Evolutionary conservation across 2,329 filamentous ascomycete genomes (phyloP), one percentile per base, ranked within the genome.

Genomic region (Chrysoporthe cubensis): DNA sequence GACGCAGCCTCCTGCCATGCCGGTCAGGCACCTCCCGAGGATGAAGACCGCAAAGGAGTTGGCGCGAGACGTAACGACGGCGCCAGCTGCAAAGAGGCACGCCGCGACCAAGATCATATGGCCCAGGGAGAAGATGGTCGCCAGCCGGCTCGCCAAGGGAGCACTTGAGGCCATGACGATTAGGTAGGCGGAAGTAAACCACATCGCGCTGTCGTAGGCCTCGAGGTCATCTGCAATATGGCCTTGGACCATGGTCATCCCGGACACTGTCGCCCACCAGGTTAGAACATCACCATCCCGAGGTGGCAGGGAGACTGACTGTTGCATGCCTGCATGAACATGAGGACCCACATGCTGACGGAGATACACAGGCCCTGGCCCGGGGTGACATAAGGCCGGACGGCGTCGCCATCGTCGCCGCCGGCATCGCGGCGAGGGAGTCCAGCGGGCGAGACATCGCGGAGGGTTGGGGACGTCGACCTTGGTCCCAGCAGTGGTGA

Each of bases 161-260:
- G 90, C 87, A 14, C 91, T 78, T 14, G 83, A 84, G 40, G 85
- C 92, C 85, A 84, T 83, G 72, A 81, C 76, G 70, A 87, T 84
- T 60, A 96, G 83, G 75, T 93, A 96, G 2, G 90, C 84, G 43
- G 91, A 92, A 8, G 91, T 93, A 76, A 96, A 93, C 92, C 92
- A 96, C 77, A 88, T 91, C 46, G 88, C 89, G 66, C 88, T 82
- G 66, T 89, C 88, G 74, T 93, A 94, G 1, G 91, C 87, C 77
- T 92, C 84, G 1, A 96, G 82, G 71, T 95, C 92, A 8, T 85
- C 85, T 2, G 92, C 92, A 71, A 96, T 92, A 62, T 84, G 83
- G 8, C 90, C 92, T 78, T 96, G 93, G 1, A 91, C 91, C 66
- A 93, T 94, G 6, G 91, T 92, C 75, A 96, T 89, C 72, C 93